Evolutionary conservation across 2,329 filamentous ascomycete genomes (phyloP).

Genomic region (Hirsutella rhossiliensis): DNA sequence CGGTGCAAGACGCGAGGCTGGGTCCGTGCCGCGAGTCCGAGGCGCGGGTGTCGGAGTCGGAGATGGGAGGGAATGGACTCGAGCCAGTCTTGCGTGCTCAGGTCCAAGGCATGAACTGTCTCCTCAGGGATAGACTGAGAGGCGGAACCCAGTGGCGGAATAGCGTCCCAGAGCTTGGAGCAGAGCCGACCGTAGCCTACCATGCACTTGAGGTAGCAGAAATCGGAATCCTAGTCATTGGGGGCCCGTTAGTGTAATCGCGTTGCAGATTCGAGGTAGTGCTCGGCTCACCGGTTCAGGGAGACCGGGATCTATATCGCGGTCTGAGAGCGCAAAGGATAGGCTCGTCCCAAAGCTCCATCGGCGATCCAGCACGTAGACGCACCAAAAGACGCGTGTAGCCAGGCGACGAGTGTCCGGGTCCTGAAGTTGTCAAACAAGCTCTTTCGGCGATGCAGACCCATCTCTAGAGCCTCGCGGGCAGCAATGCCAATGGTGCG

Average conservation of each 20-base stretch:
- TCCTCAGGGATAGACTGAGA: constrained; percentile 24
- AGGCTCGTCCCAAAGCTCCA: constrained; percentile 40
- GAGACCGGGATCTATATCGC: constrained; percentile 35
- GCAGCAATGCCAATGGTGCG: constrained; percentile 33
- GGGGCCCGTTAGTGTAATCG: neutral
- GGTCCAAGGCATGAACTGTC: constrained; percentile 25
- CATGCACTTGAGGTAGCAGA: constrained; percentile 32
- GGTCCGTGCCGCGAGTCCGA: constrained; percentile 17
- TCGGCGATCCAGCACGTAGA: constrained; percentile 37
- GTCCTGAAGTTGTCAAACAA: constrained; percentile 25
- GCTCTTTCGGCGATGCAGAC: constrained; percentile 32
- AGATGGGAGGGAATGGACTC: constrained; percentile 30
- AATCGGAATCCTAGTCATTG: constrained; percentile 15
- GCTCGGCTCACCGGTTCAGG: constrained; percentile 22
- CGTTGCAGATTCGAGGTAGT: neutral
- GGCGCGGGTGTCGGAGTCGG: constrained; percentile 21
- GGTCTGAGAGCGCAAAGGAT: constrained; percentile 34
- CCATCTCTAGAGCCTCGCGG: constrained; percentile 33
- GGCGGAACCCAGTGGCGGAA: constrained; percentile 22
- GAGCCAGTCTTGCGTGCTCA: constrained; percentile 31
- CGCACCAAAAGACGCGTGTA: constrained; percentile 33
- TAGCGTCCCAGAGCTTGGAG: constrained; percentile 32
- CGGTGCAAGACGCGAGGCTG: constrained; percentile 25
- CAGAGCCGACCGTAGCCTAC: constrained; percentile 32
- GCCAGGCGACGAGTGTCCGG: constrained; percentile 16